A percentile compares a stretch with the other conserved stretches of the same genome.
Conservation (phyloP, 169 alveolate species). For the Eimeria zaria region DNA sequence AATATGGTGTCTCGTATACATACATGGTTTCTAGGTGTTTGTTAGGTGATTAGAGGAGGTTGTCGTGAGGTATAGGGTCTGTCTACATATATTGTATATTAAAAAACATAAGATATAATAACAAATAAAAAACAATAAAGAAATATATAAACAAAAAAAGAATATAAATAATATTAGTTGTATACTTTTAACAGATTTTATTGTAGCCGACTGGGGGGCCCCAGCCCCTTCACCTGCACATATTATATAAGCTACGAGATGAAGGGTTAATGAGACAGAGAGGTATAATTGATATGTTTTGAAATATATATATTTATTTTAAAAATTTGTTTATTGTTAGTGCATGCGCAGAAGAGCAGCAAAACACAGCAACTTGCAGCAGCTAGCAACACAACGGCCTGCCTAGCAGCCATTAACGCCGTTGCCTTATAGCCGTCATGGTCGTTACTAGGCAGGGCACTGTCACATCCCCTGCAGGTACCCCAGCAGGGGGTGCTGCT, state of each 20-base stretch:
- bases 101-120: background rate
- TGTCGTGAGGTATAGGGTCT: background rate
- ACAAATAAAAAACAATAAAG: background rate
- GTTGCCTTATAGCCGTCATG: conserved; percentile 45
- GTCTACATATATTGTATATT: background rate
- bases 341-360: conserved; percentile 43
- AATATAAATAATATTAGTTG: background rate
- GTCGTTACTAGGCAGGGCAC: conserved; percentile 77
- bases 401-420: background rate
- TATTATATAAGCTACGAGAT: background rate
- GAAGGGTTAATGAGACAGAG: background rate
- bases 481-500: background rate
- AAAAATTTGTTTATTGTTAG: background rate
- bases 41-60: background rate
- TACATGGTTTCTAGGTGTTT: background rate
- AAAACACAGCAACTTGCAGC: conserved; percentile 7
- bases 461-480: conserved; percentile 43
- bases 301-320: background rate
- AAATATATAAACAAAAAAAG: background rate
- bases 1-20: background rate
- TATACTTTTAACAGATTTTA: background rate
- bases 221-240: background rate
- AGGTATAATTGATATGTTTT: background rate
- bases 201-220: conserved; percentile 43
- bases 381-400: background rate